Evolutionary conservation across 805 yeast genomes (phyloP), one percentile per base, ranked within the genome.

Genomic region (Yarrowia divulgata): DNA sequence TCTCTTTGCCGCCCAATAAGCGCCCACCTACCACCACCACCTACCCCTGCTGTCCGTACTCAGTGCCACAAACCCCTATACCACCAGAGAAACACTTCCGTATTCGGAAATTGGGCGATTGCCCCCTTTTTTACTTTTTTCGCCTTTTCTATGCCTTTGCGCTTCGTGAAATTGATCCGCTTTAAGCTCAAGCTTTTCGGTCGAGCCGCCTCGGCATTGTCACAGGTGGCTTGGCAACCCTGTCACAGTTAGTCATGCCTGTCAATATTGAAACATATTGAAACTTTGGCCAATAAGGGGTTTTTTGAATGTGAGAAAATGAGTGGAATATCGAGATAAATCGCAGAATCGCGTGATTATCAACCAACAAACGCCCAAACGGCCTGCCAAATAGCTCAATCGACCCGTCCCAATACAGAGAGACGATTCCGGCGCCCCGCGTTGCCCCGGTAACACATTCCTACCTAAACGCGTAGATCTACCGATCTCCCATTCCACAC

Each of bases 81-180:
- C 45, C 6, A 8, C 46, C 13, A 18, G 49, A 16, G 50, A 46
- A 29, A 48, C 7, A 35, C 32, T 54, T 54, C 60, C 60, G 34
- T 19, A 37, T 54, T 54, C 43, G 60, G 60, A 54, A 54, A 54
- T 37, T 35, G 58, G 42, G 32, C 3, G 10, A 35, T 52, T 3
- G 29, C 29, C 42, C 49, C 49, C 8, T 45, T 43, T 9, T 43
- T 39, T 48, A 37, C 52, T 29, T 29, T n/a, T 46, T 50, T 16
- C 18, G 52, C 8, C 6, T 50, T 50, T 85, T 23, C 29, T 23
- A 23, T 29, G 73, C 71, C 32, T 82, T 52, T 50, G 16, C 35
- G 43, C 19, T 52, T 34, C 16, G 8, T 39, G 34, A 37, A 54
- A 54, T 54, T 54, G 45, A 37, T 54, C 60, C 60, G 60, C 39